Conservation (phyloP, 345 rosid species). For the Rhodamnia argentea region DNA sequence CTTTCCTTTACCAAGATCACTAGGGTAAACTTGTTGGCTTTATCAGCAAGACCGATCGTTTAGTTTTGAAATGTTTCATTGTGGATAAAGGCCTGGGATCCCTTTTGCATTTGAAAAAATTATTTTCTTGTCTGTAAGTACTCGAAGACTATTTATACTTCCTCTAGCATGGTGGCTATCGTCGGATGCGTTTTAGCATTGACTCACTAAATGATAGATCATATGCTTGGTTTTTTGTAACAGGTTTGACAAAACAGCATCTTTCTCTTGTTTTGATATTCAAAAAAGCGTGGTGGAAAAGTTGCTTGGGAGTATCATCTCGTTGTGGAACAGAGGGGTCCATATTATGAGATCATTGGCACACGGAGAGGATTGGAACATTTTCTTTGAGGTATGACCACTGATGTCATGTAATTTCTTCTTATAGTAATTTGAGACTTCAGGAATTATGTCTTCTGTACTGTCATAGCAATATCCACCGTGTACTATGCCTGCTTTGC, state of each 20-base stretch:
- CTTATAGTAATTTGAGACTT: not conserved
- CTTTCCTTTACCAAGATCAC: not conserved
- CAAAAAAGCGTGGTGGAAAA: slow-evolving; percentile 36
- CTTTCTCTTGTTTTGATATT: slow-evolving; percentile 44
- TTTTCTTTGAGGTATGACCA: not conserved
- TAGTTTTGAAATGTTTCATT: not conserved
- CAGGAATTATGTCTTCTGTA: not conserved
- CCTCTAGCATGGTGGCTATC: not conserved
- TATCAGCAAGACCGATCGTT: not conserved
- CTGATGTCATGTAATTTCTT: not conserved
- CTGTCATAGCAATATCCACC: not conserved
- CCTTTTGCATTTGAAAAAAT: not conserved
- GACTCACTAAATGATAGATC: not conserved
- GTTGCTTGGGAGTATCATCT: slow-evolving; percentile 26
- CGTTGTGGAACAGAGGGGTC: slow-evolving; percentile 48
- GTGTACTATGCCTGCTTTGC: not conserved
- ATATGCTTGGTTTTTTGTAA: slow-evolving; percentile 11
- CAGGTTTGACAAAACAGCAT: slow-evolving; percentile 46
- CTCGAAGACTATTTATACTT: not conserved
- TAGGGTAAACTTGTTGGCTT: not conserved
- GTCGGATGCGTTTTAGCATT: not conserved
- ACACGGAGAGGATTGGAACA: slow-evolving; percentile 54
- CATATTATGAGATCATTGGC: slow-evolving; percentile 26
- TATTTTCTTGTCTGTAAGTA: not conserved
- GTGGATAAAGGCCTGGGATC: not conserved